Percentiles rank a stretch among this genome's conserved stretches.
These are phyloP conservation scores for Colletotrichum sp. DNA, from an alignment of 2,329 filamentous ascomycete species.

Conservation along the genomic window DNA sequence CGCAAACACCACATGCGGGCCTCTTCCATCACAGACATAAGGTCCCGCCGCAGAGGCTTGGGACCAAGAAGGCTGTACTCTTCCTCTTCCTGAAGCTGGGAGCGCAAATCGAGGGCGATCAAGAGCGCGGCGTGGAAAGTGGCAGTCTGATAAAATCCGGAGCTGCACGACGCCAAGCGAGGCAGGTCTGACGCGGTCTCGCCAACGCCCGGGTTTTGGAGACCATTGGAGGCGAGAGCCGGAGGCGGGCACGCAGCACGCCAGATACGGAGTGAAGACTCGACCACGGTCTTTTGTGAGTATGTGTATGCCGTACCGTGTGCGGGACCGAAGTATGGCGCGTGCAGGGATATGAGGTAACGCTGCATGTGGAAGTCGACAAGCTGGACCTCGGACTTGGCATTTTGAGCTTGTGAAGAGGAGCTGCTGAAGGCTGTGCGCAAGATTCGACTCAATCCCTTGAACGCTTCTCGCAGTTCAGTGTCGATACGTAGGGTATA, in stretches of 20 bases:
- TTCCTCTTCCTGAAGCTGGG: conserved; percentile 45
- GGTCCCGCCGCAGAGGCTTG: conserved; percentile 39
- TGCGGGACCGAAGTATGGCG: conserved; percentile 50
- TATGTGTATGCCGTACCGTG: conserved; percentile 52
- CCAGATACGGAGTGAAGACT: conserved; percentile 54
- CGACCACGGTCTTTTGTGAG: conserved; percentile 52
- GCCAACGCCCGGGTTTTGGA: neutral
- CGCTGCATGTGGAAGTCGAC: conserved; percentile 58
- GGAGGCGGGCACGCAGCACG: conserved; percentile 35
- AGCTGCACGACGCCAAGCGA: conserved; percentile 41
- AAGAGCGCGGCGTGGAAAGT: conserved; percentile 38
- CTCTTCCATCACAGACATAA: conserved; percentile 46
- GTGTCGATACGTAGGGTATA: conserved; percentile 48
- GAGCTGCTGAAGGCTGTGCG: conserved; percentile 23
- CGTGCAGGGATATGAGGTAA: conserved; percentile 61
- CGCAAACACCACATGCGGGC: conserved; percentile 41
- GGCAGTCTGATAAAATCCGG: conserved; percentile 44
- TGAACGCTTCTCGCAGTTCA: conserved; percentile 47
- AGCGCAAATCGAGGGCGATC: conserved; percentile 44
- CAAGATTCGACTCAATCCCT: conserved; percentile 37
- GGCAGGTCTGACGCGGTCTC: conserved; percentile 29
- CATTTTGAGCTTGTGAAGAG: conserved; percentile 17
- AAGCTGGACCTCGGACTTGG: conserved; percentile 46
- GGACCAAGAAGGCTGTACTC: conserved; percentile 31
- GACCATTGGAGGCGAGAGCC: conserved; percentile 11